phyloP scores from a whole-genome alignment of 192 early-diverging fungal genomes.

The Chytriomyces hyalinus region DNA sequence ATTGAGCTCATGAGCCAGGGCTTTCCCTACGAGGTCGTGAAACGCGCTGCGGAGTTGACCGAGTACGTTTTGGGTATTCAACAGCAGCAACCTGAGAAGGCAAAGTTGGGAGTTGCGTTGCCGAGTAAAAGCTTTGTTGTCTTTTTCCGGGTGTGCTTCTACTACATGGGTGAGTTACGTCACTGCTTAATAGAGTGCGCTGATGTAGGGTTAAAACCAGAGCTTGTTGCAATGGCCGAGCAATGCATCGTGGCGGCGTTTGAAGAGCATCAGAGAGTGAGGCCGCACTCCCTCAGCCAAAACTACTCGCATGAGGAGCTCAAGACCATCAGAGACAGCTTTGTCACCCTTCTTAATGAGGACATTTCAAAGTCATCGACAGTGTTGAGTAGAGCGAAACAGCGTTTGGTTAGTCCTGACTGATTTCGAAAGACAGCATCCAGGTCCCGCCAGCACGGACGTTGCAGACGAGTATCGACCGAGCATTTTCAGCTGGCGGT shows the following conservation, averaged over 20 bases:
- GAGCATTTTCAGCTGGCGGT: conserved; percentile 11
- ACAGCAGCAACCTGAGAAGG: not conserved
- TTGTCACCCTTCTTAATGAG: not conserved
- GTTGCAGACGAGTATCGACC: not conserved
- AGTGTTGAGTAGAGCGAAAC: not conserved
- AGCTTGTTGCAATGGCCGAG: conserved; percentile 6
- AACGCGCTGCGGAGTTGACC: conserved; percentile 1
- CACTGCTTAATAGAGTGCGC: not conserved
- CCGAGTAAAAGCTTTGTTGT: conserved; percentile 18
- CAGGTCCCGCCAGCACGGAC: not conserved
- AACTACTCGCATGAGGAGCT: conserved; percentile 1
- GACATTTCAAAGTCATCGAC: not conserved
- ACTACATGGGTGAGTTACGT: conserved; percentile 13
- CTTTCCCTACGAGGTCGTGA: conserved; percentile 12
- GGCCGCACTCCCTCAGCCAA: not conserved
- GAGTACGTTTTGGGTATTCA: conserved; percentile 18
- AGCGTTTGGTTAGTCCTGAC: not conserved
- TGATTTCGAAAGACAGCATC: not conserved
- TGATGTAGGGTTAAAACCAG: not conserved
- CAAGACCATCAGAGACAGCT: not conserved
- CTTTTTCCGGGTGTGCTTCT: conserved; percentile 22
- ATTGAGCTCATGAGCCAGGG: conserved; percentile 16
- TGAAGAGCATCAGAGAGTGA: not conserved
- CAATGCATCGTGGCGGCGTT: not conserved
- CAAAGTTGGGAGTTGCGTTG: not conserved